Conservation (phyloP, 352 stramenopile genomes). For the Phytophthora palmivora region DNA sequence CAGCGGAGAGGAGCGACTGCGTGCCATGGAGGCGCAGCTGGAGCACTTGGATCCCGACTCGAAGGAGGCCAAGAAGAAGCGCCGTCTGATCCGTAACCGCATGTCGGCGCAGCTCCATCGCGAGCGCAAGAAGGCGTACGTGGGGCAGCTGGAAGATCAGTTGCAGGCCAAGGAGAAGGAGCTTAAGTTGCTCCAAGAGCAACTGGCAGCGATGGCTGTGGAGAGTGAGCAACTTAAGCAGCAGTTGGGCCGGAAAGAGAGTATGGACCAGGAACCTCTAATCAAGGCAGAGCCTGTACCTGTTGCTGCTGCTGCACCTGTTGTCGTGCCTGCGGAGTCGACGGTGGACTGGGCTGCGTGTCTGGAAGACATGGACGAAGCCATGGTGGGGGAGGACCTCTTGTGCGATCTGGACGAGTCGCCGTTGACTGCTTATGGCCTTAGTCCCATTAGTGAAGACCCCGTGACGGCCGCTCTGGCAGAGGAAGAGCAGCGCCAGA, state of each 20-base stretch:
- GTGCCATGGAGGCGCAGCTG: conserved; percentile 85
- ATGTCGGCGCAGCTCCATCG: conserved; percentile 90
- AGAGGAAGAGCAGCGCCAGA: conserved; percentile 38
- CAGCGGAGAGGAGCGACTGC: conserved; percentile 79
- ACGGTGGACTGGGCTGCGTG: conserved; percentile 61
- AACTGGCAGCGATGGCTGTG: conserved; percentile 73
- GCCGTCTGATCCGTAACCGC: conserved; percentile 86
- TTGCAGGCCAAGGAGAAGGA: conserved; percentile 84
- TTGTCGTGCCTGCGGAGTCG: conserved; percentile 40
- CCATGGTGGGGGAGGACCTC: conserved; percentile 62
- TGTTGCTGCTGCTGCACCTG: conserved; percentile 17
- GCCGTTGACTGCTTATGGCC: conserved; percentile 50
- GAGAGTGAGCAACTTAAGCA: conserved; percentile 74
- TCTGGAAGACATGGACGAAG: conserved; percentile 67
- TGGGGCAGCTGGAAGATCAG: conserved; percentile 87
- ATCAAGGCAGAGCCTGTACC: conserved; percentile 71
- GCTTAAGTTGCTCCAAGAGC: conserved; percentile 76
- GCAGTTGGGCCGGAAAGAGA: conserved; percentile 38
- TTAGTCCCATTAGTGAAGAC: conserved; percentile 38
- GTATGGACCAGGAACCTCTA: conserved; percentile 21
- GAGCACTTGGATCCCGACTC: conserved; percentile 87
- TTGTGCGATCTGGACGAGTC: conserved; percentile 80
- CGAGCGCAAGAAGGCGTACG: conserved; percentile 90
- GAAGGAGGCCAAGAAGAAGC: conserved; percentile 92
- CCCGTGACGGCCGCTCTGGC: conserved; percentile 31